These are phyloP conservation scores for Vigna angularis DNA, from an alignment of 306 rosid genomes.

Conservation along the genomic window DNA sequence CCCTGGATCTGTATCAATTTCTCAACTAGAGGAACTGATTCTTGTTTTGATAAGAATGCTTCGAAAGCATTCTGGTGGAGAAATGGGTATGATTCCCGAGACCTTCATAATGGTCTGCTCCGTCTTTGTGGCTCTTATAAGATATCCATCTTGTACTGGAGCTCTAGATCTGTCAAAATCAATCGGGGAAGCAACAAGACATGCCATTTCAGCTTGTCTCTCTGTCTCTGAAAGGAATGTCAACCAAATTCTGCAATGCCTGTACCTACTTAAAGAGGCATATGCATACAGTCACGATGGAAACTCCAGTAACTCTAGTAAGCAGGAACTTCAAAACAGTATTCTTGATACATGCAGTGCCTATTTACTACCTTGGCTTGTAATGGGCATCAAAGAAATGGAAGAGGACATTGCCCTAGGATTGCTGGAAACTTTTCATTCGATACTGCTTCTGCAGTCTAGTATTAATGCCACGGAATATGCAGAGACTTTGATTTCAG, in stretches of 20 bases:
- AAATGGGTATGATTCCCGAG: constrained; percentile 79
- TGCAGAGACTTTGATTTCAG: constrained; percentile 64
- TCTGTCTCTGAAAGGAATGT: constrained; percentile 57
- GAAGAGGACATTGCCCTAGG: constrained; percentile 83
- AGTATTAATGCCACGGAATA: constrained; percentile 54
- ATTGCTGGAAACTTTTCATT: constrained; percentile 77
- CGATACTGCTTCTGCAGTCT: constrained; percentile 64
- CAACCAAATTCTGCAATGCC: constrained; percentile 67
- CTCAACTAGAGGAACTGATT: constrained; percentile 74
- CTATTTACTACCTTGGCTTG: constrained; percentile 84
- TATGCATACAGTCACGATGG: constrained; percentile 64
- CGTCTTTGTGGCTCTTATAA: constrained; percentile 68
- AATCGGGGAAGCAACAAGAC: constrained; percentile 63
- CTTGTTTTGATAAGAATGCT: constrained; percentile 71
- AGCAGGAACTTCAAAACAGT: constrained; percentile 54
- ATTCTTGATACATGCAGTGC: constrained; percentile 61
- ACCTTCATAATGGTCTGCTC: constrained; percentile 72
- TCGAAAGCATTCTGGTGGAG: constrained; percentile 68
- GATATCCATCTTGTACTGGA: constrained; percentile 67
- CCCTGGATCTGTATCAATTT: constrained; percentile 77
- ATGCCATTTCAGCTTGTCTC: constrained; percentile 74
- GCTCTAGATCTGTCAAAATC: constrained; percentile 56
- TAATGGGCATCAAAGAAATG: constrained; percentile 61
- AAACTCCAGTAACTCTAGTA: constrained; percentile 48
- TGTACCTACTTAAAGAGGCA: constrained; percentile 85